phyloP scores from a whole-genome alignment of 768 basidiomycete species.

The Tulasnella sp. region DNA sequence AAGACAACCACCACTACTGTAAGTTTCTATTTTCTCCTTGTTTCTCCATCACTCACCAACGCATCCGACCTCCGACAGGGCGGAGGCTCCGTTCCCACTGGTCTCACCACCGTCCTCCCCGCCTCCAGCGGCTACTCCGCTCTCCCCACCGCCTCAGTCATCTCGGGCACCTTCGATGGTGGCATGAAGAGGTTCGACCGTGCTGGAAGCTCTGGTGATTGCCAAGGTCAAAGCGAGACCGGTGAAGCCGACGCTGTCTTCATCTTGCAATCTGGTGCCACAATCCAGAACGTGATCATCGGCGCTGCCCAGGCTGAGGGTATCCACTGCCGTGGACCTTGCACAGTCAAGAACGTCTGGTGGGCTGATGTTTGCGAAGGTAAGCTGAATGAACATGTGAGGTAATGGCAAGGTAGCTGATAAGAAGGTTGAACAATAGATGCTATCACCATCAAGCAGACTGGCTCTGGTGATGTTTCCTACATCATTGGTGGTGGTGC shows the following conservation, averaged over 20 bases:
- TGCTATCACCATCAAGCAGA: slow-evolving; percentile 28
- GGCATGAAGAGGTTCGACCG: slow-evolving; percentile 31
- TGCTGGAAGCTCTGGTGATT: slow-evolving; percentile 18
- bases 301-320: slow-evolving; percentile 20
- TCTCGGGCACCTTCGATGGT: slow-evolving; percentile 27
- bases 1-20: slow-evolving; percentile 18
- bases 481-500: slow-evolving; percentile 30
- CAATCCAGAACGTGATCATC: slow-evolving; percentile 11
- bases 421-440: neutral
- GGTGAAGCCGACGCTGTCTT: slow-evolving; percentile 3
- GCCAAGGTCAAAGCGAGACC: slow-evolving; percentile 2
- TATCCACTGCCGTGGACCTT: slow-evolving; percentile 25
- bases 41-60: no score
- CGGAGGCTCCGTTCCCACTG: slow-evolving; percentile 17
- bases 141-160: slow-evolving; percentile 29
- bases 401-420: neutral
- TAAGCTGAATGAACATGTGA: neutral
- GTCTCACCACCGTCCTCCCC: slow-evolving; percentile 26
- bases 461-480: slow-evolving; percentile 12
- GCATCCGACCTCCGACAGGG: no score
- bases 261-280: neutral
- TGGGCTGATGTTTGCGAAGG: slow-evolving; percentile 27
- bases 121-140: slow-evolving; percentile 28
- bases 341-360: slow-evolving; percentile 27
- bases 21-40: neutral